Evolutionary conservation across 129 eudicot genomes (phyloP), one percentile per base, ranked within the genome.

Genomic region (Smallanthus sonchifolius): DNA sequence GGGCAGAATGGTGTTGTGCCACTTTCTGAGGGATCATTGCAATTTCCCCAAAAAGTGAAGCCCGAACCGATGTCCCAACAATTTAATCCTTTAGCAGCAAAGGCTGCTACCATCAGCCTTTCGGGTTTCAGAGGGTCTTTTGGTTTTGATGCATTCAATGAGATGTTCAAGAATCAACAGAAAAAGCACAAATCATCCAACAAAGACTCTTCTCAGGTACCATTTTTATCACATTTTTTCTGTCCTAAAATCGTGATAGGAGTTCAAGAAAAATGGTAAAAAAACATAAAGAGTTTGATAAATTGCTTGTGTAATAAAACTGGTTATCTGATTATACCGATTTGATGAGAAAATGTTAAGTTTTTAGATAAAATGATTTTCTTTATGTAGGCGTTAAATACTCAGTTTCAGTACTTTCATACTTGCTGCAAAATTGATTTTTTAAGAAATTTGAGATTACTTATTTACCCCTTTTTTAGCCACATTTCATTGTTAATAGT

Each of bases 1-100:
- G 97, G 97, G 20, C 91, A 84, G 47, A 89, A 94, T 79, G 97
- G 97, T 43, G 97, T 91, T 72, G 99, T 94, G 70, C 99, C 99
- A 0, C 97, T 94, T 74, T 83, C 94, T 30, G 96, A 85, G 74
- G 88, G 83, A 63, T 76, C 93, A 68, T 77, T 71, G 61, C 72
- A 83, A 15, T 73, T 38, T 64, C 49, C 91, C 30, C 87, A 89
- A 70, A 93, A 74, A 35, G 77, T 75, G 65, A 86, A 73, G 64
- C 45, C 86, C 7, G 86, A 86, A 73, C 67, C 80, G 71, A 74
- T 86, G 62, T 69, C 84, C 2, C 87, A 89, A 15, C 91, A 83
- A 69, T 94, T 94, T 76, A 94, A 94, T 70, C 99, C 99, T 72
- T 84, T 94, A 67, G 99, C 97, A 15, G 97, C 99, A 65, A 94